These are phyloP conservation scores for Lolium perenne DNA, from an alignment of 176 grass and related monocot species.

Conservation along the genomic window DNA sequence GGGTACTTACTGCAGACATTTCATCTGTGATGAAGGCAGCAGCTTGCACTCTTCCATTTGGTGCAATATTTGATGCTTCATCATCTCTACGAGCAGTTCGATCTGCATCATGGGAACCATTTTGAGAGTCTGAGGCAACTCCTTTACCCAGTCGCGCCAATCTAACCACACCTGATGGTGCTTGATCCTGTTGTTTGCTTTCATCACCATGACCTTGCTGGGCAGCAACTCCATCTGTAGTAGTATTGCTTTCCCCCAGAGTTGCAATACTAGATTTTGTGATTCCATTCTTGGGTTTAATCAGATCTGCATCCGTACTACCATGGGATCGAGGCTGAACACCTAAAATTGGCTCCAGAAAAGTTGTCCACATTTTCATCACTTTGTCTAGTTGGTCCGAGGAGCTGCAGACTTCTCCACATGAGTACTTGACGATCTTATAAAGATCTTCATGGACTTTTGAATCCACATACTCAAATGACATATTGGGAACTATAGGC, in stretches of 20 bases:
- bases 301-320: conserved; percentile 52
- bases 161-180: conserved; percentile 33
- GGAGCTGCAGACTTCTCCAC: conserved; percentile 86
- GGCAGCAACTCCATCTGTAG: conserved; percentile 29
- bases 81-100: conserved; percentile 45
- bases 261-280: conserved; percentile 59
- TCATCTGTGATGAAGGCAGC: conserved; percentile 48
- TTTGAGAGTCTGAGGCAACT: conserved; percentile 52
- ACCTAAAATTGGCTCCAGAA: conserved; percentile 86
- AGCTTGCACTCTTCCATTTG: conserved; percentile 68
- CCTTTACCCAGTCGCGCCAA: conserved; percentile 57
- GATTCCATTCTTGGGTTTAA: conserved; percentile 64
- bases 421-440: conserved; percentile 96
- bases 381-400: conserved; percentile 95
- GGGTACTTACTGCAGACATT: conserved; percentile 42
- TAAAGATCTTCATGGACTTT: conserved; percentile 89
- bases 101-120: conserved; percentile 65
- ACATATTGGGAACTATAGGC: conserved; percentile 90
- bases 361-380: conserved; percentile 84
- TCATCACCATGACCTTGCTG: conserved; percentile 64
- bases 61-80: conserved; percentile 41
- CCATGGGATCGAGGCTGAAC: conserved; percentile 59
- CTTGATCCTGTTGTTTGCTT: conserved; percentile 50
- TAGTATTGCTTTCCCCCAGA: conserved; percentile 64
- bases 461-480: conserved; percentile 73